Conservation (phyloP, 176 grass and related monocot genomes). For the Metroxylon sagu region DNA sequence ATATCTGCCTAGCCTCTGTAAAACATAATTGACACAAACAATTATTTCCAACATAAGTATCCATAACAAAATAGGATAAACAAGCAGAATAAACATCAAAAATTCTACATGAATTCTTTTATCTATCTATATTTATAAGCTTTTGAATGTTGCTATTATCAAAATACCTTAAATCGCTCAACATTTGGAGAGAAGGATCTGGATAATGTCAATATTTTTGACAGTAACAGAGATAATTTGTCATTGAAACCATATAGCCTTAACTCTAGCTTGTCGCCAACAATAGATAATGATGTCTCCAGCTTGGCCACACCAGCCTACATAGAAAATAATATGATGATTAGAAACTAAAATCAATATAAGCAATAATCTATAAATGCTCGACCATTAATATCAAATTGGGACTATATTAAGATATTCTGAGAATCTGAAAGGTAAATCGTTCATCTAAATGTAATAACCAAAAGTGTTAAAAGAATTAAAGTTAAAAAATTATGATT, state of each 20-base stretch:
- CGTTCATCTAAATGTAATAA: too few relatives aligned
- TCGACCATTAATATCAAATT: too few relatives aligned
- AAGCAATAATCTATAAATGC: too few relatives aligned
- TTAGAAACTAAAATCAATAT: constrained; percentile 4
- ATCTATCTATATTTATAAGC: too few relatives aligned
- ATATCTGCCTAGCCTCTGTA: too few relatives aligned
- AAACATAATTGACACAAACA: background rate
- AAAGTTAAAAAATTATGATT: too few relatives aligned
- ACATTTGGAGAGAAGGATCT: constrained; percentile 61
- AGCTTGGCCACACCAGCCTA: constrained; percentile 91
- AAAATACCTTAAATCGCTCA: constrained; percentile 77
- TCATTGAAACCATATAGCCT: constrained; percentile 94
- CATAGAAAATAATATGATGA: constrained; percentile 12
- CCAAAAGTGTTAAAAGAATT: too few relatives aligned
- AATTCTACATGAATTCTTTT: too few relatives aligned
- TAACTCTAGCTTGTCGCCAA: constrained; percentile 69
- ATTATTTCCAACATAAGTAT: background rate
- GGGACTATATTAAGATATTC: too few relatives aligned
- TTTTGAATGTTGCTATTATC: too few relatives aligned
- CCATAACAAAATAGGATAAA: background rate
- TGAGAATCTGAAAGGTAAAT: too few relatives aligned
- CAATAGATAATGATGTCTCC: constrained; percentile 57
- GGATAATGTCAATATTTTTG: constrained; percentile 57
- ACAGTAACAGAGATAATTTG: constrained; percentile 68
- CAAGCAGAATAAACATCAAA: background rate